phyloP scores from a whole-genome alignment of 108 stramenopile species.

The Pseudonitzschia pungens region DNA sequence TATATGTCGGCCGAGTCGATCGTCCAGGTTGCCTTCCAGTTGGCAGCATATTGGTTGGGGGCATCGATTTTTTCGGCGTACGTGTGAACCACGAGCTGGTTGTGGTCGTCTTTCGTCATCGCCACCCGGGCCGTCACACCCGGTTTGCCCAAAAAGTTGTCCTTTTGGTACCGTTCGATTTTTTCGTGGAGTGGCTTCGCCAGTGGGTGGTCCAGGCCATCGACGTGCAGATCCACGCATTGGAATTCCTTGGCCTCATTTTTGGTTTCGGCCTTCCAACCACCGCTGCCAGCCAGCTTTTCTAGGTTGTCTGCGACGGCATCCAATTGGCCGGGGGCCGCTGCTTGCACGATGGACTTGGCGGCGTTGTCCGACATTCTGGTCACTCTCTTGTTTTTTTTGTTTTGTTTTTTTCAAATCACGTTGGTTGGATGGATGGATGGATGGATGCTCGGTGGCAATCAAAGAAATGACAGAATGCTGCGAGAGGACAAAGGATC shows the following conservation, averaged over 20 bases:
- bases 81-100: slow-evolving; percentile 9
- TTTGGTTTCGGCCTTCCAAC: slow-evolving; percentile 9
- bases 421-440: too few relatives aligned
- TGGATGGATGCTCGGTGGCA: too few relatives aligned
- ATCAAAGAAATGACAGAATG: too few relatives aligned
- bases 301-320: slow-evolving; percentile 21
- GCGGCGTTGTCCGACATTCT: slow-evolving; percentile 23
- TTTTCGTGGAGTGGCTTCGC: slow-evolving; percentile 23
- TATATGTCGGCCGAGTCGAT: slow-evolving; percentile 21
- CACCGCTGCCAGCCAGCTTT: neutral
- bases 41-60: slow-evolving; percentile 47
- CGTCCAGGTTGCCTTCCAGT: slow-evolving; percentile 51
- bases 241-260: slow-evolving; percentile 17
- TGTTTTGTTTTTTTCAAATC: too few relatives aligned
- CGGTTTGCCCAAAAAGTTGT: slow-evolving; percentile 20
- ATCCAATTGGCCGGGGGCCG: slow-evolving; percentile 47
- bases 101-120: neutral
- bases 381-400: too few relatives aligned
- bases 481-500: too few relatives aligned
- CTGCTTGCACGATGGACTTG: slow-evolving; percentile 20
- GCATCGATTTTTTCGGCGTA: slow-evolving; percentile 58
- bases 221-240: neutral
- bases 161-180: slow-evolving; percentile 30
- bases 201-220: slow-evolving; percentile 18
- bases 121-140: slow-evolving; percentile 11